phyloP scores from a whole-genome alignment of 2,329 filamentous ascomycete species.

The Pestalotiopsis sp. region DNA sequence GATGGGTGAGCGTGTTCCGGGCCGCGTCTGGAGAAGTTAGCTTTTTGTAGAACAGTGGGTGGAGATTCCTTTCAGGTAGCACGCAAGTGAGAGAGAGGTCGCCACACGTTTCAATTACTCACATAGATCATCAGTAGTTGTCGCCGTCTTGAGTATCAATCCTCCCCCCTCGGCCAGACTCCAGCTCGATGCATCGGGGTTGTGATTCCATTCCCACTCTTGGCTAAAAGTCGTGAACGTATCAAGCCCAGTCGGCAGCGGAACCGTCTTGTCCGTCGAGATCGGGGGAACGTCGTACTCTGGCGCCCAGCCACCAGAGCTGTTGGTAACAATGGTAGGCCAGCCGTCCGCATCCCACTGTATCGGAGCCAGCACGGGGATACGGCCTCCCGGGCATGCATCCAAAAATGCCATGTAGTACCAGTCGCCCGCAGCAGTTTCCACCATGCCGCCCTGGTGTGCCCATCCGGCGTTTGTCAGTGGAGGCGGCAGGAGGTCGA shows the following conservation, averaged over 20 bases:
- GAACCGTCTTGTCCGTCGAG: slow-evolving; percentile 29
- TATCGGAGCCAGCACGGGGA: slow-evolving; percentile 60
- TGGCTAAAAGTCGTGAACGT: slow-evolving; percentile 42
- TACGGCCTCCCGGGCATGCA: slow-evolving; percentile 57
- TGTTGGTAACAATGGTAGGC: not conserved
- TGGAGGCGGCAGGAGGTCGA: slow-evolving; percentile 43
- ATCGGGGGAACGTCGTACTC: not conserved
- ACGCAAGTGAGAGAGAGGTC: too few species aligned
- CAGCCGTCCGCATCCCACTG: slow-evolving; percentile 54
- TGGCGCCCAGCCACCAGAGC: not conserved
- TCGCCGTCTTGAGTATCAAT: slow-evolving; percentile 48
- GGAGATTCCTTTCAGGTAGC: too few species aligned
- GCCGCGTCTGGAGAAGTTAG: too few species aligned
- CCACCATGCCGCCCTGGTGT: slow-evolving; percentile 59
- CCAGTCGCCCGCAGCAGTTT: slow-evolving; percentile 55
- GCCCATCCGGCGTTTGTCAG: slow-evolving; percentile 46
- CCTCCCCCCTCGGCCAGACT: slow-evolving; percentile 37
- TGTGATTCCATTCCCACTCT: slow-evolving; percentile 63
- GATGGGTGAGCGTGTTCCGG: slow-evolving; percentile 46
- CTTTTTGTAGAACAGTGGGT: too few species aligned
- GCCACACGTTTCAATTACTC: too few species aligned
- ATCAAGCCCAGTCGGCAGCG: slow-evolving; percentile 39
- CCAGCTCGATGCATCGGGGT: slow-evolving; percentile 51
- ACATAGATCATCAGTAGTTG: slow-evolving; percentile 49
- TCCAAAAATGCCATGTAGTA: slow-evolving; percentile 62